Conservation (phyloP, 495 filamentous ascomycete species). For the Xylaria nigripes region DNA sequence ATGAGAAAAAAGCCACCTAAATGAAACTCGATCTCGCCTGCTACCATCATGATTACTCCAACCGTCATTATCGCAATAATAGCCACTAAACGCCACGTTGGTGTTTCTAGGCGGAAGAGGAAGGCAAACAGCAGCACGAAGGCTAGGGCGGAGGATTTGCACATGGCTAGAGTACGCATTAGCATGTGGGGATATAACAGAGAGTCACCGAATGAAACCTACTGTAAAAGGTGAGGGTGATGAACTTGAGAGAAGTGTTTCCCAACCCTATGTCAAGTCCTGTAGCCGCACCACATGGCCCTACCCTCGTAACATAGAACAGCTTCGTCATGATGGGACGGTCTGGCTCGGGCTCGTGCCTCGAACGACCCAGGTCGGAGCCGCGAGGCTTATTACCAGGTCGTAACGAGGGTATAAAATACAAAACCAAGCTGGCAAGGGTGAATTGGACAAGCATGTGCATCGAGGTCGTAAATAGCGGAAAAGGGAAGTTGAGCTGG, state of each 20-base stretch:
- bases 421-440: slow-evolving; percentile 71
- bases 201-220: slow-evolving; percentile 24
- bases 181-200: background rate
- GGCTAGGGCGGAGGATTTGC: slow-evolving; percentile 91
- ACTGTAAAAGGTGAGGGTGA: slow-evolving; percentile 95
- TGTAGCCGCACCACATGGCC: slow-evolving; percentile 86
- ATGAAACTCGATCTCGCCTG: slow-evolving; percentile 88
- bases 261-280: slow-evolving; percentile 94
- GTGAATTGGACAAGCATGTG: slow-evolving; percentile 97
- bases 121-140: slow-evolving; percentile 97
- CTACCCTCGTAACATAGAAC: slow-evolving; percentile 89
- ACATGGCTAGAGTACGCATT: slow-evolving; percentile 62
- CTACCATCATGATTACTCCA: slow-evolving; percentile 98
- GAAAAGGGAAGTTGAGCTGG: slow-evolving; percentile 84
- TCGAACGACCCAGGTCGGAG: slow-evolving; percentile 41
- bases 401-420: slow-evolving; percentile 73
- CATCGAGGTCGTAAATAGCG: slow-evolving; percentile 87
- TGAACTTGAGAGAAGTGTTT: slow-evolving; percentile 92
- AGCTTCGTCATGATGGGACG: slow-evolving; percentile 78
- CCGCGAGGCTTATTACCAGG: slow-evolving; percentile 45
- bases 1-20: slow-evolving; percentile 82
- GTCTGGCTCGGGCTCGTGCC: slow-evolving; percentile 49
- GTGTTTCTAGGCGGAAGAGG: slow-evolving; percentile 81
- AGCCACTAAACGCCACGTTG: slow-evolving; percentile 72
- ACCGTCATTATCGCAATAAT: slow-evolving; percentile 91